Base-by-base conservation (phyloP, 345 rosid genomes). In the Brassica napus region DNA sequence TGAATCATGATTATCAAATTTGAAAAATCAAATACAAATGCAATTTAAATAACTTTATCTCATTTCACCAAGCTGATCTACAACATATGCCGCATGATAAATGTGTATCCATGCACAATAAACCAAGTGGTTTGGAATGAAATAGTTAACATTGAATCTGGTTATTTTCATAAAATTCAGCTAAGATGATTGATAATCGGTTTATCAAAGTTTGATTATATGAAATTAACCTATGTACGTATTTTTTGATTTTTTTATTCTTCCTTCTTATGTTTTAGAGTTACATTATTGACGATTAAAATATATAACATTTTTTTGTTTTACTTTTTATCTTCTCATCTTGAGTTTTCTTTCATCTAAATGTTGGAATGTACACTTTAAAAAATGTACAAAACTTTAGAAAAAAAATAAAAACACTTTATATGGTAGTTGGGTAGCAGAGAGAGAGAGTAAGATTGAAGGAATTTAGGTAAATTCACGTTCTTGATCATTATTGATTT, bases 391-490 rank as follows among this genome's bases (percentile, higher is more conserved):
- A 18, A 58, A 52, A 52, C 55, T 47, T 47, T 11, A 11, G 4
- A 49, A 58, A 23, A 54, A 8, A 58, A 21, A 58, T 1, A 0
- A 23, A 58, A 23, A 58, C 16, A 59, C 32, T 59, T 59, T 59
- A 4, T 59, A 24, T 24, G 64, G n/a, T 59, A 60, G 65, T 26
- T 12, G 32, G 11, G 71, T 16, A 54, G 63, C 21, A 39, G 77
- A 30, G n/a, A 28, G 76, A 26, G 14, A 28, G 77, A 73, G 78
- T 79, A 58, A 72, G 30, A 69, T 23, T 37, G 4, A 77, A 76
- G 74, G 54, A 76, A 76, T 21, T 28, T 28, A 34, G 31, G 68
- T 39, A 44, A 26, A 24, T 49, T 79, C 65, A 79, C 69, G 79
- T 74, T 18, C 49, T 60, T 57, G 21, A 55, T 37, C 6, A 9